These are phyloP conservation scores for Cyclostephanos tholiformis DNA, from an alignment of 108 stramenopile genomes.

Conservation along the genomic window DNA sequence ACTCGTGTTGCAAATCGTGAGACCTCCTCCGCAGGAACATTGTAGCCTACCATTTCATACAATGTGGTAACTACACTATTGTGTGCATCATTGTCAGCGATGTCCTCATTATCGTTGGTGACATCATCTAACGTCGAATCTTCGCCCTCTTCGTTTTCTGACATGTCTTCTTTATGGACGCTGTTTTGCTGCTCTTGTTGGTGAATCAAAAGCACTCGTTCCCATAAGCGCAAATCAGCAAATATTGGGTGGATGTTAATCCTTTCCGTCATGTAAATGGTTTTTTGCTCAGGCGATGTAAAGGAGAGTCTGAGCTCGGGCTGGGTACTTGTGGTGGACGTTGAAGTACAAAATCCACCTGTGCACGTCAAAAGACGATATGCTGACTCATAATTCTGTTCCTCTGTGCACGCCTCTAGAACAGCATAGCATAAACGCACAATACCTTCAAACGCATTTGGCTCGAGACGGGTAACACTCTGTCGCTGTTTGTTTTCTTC, in stretches of 20 bases:
- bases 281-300: conserved; percentile 37
- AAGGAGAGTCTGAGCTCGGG: background rate
- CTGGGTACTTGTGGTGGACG: conserved; percentile 15
- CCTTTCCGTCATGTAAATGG: conserved; percentile 74
- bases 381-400: conserved; percentile 76
- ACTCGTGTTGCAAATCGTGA: conserved; percentile 77
- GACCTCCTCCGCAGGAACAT: conserved; percentile 78
- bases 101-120: conserved; percentile 41
- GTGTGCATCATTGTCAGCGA: conserved; percentile 62
- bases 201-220: conserved; percentile 67
- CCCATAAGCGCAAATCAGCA: conserved; percentile 82
- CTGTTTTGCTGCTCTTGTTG: conserved; percentile 53
- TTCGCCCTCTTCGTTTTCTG: conserved; percentile 18
- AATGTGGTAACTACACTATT: conserved; percentile 84
- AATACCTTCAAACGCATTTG: conserved; percentile 72
- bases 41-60: conserved; percentile 90
- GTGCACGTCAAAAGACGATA: conserved; percentile 74
- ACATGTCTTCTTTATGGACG: conserved; percentile 50
- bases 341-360: conserved; percentile 71
- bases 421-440: conserved; percentile 77
- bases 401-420: conserved; percentile 80
- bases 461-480: conserved; percentile 64
- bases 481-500: conserved; percentile 44
- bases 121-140: conserved; percentile 34
- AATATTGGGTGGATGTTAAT: conserved; percentile 81